Evolutionary conservation across 2,329 filamentous ascomycete species (phyloP), one percentile per base, ranked within the genome.

Genomic region (Leptoxyphium fumago): DNA sequence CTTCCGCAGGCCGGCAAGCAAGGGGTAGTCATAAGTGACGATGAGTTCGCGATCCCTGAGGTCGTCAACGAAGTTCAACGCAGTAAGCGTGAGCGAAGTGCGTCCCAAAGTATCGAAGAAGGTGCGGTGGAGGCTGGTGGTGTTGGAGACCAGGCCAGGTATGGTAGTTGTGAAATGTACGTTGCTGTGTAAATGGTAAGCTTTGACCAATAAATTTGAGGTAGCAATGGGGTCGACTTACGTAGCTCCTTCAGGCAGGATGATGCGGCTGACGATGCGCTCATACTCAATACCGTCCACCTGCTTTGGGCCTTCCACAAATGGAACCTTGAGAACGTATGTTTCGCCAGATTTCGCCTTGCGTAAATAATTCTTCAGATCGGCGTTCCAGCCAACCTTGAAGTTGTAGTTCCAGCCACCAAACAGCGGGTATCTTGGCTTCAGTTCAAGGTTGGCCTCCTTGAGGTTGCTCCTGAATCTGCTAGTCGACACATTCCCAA

Each of bases 351-450:
- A 67, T 38, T 75, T 76, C 18, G 70, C 58, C 55, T 70, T 72
- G 55, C 85, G 80, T 52, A 98, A 62, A 61, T 84, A 91, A 45
- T 75, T 77, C 56, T 78, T 78, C 26, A 93, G 72, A 52, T 94
- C 78, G 43, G 84, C 80, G 67, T 96, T 93, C 91, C 91, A 98
- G 53, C 91, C 91, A 45, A 96, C 80, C 46, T 83, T 85, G 71
- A 96, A 98, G 52, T 84, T 91, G 66, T 95, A 96, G 65, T 94
- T 94, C 91, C 91, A 98, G 48, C 85, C 87, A 47, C 91, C 91
- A 57, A 95, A 98, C 18, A 98, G 64, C n/a, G 91, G 91, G 64
- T 94, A 98, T 43, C 91, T 78, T 15, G 91, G 91, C 71, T 88
- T 91, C 50, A 95, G 73, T 64, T 95, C 88, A 26, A 98, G 74